Evolutionary conservation across 2,329 filamentous ascomycete genomes (phyloP).

Genomic region (Colletotrichum sp.): DNA sequence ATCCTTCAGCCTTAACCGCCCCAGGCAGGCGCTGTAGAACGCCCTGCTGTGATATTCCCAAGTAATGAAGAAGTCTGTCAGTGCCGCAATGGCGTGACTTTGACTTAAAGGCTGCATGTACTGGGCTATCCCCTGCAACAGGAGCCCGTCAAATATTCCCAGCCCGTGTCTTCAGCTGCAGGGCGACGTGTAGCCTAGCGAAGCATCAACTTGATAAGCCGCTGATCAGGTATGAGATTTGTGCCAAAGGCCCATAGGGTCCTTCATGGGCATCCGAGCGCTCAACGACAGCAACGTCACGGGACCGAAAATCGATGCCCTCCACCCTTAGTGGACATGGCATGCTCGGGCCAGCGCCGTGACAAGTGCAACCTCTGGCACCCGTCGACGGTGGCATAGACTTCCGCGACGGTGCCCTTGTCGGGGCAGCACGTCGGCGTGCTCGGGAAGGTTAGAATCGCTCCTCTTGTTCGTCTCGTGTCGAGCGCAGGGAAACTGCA

Average conservation of each 20-base stretch:
- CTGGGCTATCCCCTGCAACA: neutral
- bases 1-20: neutral
- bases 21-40: neutral
- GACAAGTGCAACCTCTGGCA: neutral
- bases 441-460: neutral
- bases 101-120: slow-evolving; percentile 1
- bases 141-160: neutral
- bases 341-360: neutral
- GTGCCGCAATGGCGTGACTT: slow-evolving; percentile 4
- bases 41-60: neutral
- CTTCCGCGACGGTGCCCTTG: neutral
- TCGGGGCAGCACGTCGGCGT: neutral
- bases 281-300: neutral
- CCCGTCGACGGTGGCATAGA: neutral
- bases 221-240: neutral
- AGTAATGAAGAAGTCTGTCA: neutral
- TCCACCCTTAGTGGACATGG: neutral
- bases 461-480: slow-evolving; percentile 7
- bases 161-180: slow-evolving; percentile 1
- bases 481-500: neutral
- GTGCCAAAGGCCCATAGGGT: neutral
- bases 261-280: neutral
- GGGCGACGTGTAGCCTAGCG: neutral
- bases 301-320: neutral
- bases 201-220: neutral